Evolutionary conservation across 306 rosid species (phyloP).

Genomic region (Fragaria vesca): DNA sequence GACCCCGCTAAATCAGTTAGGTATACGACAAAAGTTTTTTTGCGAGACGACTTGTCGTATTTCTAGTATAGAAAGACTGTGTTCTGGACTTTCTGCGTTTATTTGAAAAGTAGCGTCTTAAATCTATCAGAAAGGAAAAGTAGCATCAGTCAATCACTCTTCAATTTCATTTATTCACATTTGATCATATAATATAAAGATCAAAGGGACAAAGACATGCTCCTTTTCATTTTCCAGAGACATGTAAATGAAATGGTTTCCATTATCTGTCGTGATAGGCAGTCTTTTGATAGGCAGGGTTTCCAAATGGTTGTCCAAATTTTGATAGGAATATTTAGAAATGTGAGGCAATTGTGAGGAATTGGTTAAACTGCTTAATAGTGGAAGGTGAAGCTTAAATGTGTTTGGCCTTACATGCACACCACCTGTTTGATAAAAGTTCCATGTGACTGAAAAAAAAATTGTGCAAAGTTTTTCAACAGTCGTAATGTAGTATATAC

Average conservation of each 20-base stretch:
- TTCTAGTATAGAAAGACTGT: background rate
- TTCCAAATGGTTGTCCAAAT: background rate
- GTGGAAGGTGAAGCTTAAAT: background rate
- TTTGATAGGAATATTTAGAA: background rate
- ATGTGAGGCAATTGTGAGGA: background rate
- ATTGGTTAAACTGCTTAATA: background rate
- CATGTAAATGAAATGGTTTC: background rate
- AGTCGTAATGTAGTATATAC: background rate
- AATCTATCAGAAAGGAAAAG: background rate
- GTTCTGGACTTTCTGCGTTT: too few species aligned
- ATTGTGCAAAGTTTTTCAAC: background rate
- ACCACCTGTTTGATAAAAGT: conserved; percentile 5
- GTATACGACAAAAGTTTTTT: background rate
- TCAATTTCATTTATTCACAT: background rate
- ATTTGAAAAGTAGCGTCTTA: background rate
- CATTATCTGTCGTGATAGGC: background rate
- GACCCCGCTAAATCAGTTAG: background rate
- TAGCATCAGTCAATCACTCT: background rate
- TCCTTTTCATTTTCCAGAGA: background rate
- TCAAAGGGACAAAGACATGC: background rate
- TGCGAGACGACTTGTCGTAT: conserved; percentile 9
- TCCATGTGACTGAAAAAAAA: background rate
- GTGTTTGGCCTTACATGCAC: background rate
- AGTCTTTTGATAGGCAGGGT: background rate
- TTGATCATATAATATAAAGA: background rate